Evolutionary conservation across 257 asterid species (phyloP).

Genomic region (Craterostigma plantagineum): DNA sequence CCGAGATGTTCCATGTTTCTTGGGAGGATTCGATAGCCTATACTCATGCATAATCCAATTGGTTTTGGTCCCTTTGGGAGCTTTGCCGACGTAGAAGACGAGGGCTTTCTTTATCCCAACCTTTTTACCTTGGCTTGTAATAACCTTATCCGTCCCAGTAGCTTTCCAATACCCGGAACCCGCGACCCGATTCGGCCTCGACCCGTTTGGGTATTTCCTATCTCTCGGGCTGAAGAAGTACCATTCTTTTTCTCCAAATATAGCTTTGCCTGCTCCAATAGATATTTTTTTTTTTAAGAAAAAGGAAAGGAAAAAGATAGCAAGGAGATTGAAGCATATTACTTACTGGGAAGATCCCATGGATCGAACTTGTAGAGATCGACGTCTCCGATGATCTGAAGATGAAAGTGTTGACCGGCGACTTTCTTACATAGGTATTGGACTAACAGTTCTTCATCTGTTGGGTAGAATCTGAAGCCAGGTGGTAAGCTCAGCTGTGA

Average conservation of each 20-base stretch:
- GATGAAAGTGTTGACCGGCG: neutral
- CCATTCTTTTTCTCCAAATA: no score
- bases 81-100: neutral
- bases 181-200: slow-evolving; percentile 3
- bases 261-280: no score
- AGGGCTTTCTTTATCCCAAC: slow-evolving; percentile 1
- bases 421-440: no score
- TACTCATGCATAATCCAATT: slow-evolving; percentile 1
- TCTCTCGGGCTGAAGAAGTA: neutral
- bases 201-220: neutral
- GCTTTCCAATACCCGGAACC: slow-evolving; percentile 2
- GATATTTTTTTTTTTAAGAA: no score
- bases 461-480: neutral
- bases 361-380: neutral
- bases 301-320: no score
- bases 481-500: neutral
- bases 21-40: neutral
- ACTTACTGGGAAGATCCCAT: slow-evolving; percentile 1
- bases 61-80: neutral
- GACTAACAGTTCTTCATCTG: neutral
- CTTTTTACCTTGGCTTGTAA: neutral
- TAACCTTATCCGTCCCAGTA: neutral
- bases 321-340: no score
- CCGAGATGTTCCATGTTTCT: neutral
- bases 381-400: neutral